A percentile compares a stretch with the other conserved stretches of the same genome.
These are phyloP conservation scores for Oleoguttula mirabilis DNA, from an alignment of 495 filamentous ascomycete genomes.

Conservation along the genomic window DNA sequence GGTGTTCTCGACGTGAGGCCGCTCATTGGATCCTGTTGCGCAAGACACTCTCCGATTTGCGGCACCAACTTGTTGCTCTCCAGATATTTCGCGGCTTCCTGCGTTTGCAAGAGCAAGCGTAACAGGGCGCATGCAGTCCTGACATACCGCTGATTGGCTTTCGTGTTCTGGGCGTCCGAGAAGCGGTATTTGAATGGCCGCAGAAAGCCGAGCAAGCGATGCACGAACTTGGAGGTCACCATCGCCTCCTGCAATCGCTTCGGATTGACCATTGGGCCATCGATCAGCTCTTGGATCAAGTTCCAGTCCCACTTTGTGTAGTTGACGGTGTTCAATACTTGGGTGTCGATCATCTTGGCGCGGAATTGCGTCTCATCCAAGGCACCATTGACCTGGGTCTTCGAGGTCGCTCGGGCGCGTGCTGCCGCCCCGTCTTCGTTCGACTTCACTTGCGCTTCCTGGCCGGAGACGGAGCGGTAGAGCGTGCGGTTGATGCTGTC, in stretches of 20 bases:
- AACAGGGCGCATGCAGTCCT: slow-evolving; percentile 78
- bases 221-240: slow-evolving; percentile 88
- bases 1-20: slow-evolving; percentile 79
- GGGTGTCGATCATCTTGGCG: slow-evolving; percentile 71
- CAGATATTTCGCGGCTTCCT: slow-evolving; percentile 74
- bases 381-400: slow-evolving; percentile 54
- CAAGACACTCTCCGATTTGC: slow-evolving; percentile 88
- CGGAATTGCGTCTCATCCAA: slow-evolving; percentile 87
- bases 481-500: slow-evolving; percentile 93
- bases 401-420: slow-evolving; percentile 38
- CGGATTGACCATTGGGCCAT: slow-evolving; percentile 82
- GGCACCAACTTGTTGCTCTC: slow-evolving; percentile 83
- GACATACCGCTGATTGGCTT: slow-evolving; percentile 88
- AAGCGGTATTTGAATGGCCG: slow-evolving; percentile 95
- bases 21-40: slow-evolving; percentile 84
- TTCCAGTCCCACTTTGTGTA: slow-evolving; percentile 97
- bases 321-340: slow-evolving; percentile 72
- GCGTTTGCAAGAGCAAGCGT: slow-evolving; percentile 67
- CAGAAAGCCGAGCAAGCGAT: slow-evolving; percentile 87
- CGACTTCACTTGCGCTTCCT: slow-evolving; percentile 22
- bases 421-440: slow-evolving; percentile 20
- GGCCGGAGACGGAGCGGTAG: slow-evolving; percentile 54
- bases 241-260: slow-evolving; percentile 91
- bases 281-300: slow-evolving; percentile 75
- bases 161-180: slow-evolving; percentile 70